phyloP scores from a whole-genome alignment of 192 early-diverging fungal genomes.

The Phlyctochytrium bullatum region DNA sequence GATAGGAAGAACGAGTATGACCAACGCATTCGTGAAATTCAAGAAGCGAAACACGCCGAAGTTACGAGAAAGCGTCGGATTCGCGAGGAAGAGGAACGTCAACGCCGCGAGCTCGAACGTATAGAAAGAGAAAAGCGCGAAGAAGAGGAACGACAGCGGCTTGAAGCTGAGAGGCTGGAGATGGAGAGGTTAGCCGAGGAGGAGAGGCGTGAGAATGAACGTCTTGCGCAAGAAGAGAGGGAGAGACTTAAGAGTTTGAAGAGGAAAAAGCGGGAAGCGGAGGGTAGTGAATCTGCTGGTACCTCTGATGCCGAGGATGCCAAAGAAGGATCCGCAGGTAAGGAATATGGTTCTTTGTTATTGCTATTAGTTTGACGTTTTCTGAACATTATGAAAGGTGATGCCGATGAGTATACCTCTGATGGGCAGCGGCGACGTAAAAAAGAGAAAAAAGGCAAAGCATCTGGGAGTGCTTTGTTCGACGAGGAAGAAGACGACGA shows the following conservation, averaged over 20 bases:
- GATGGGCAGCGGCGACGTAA: too few species aligned
- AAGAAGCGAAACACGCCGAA: not conserved
- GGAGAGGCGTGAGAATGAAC: not conserved
- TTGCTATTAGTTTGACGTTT: too few species aligned
- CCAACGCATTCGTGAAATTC: not conserved
- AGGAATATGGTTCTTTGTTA: too few species aligned
- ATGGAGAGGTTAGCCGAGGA: not conserved
- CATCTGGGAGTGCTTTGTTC: too few species aligned
- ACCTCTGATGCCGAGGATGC: too few species aligned
- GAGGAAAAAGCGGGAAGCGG: not conserved
- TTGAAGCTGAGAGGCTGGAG: not conserved
- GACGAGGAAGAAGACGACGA: too few species aligned
- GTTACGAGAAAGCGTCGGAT: not conserved
- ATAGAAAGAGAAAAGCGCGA: not conserved
- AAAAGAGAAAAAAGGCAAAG: too few species aligned
- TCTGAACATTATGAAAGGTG: too few species aligned
- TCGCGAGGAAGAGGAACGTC: not conserved
- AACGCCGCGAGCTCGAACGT: not conserved
- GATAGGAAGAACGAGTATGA: constrained; percentile 1
- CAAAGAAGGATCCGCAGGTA: too few species aligned
- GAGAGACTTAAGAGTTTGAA: not conserved
- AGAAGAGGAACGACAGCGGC: not conserved
- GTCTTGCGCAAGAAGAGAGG: not conserved
- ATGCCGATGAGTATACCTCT: too few species aligned
- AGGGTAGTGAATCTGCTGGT: too few species aligned